Percentiles rank a stretch among this genome's conserved stretches.
These are phyloP conservation scores for Quercus parvula DNA, from an alignment of 306 rosid species.

Conservation along the genomic window DNA sequence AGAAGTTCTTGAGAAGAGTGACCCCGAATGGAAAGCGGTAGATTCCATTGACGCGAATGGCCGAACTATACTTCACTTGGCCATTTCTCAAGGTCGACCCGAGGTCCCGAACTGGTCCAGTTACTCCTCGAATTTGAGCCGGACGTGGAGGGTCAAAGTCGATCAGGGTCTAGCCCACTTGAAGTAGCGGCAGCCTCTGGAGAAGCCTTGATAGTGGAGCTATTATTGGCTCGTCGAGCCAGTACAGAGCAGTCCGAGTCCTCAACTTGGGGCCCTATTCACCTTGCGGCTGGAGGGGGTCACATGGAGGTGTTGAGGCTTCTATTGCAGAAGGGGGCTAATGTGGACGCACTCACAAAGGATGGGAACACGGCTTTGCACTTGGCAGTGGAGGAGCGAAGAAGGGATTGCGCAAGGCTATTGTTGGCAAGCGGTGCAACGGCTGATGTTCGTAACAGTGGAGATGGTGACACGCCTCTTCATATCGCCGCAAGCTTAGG, in stretches of 20 bases:
- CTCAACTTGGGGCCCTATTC: slow-evolving; percentile 54
- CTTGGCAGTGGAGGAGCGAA: slow-evolving; percentile 53
- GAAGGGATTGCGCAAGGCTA: slow-evolving; percentile 56
- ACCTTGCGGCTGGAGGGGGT: slow-evolving; percentile 52
- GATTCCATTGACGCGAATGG: slow-evolving; percentile 56
- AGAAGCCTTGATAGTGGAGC: slow-evolving; percentile 65
- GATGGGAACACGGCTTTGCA: slow-evolving; percentile 77
- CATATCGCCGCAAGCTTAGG: slow-evolving; percentile 64
- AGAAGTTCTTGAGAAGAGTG: slow-evolving; percentile 63
- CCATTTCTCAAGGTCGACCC: slow-evolving; percentile 46
- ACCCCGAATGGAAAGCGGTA: slow-evolving; percentile 52
- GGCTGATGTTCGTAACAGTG: slow-evolving; percentile 33
- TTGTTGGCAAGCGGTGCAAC: slow-evolving; percentile 57
- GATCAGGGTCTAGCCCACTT: slow-evolving; percentile 51
- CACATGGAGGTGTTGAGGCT: slow-evolving; percentile 71
- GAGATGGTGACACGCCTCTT: slow-evolving; percentile 62
- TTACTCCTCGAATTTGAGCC: slow-evolving; percentile 67
- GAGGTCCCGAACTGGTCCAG: slow-evolving; percentile 51
- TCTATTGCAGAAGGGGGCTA: slow-evolving; percentile 65
- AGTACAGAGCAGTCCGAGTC: slow-evolving; percentile 47
- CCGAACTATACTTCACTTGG: slow-evolving; percentile 54
- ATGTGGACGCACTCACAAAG: slow-evolving; percentile 43
- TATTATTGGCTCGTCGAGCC: slow-evolving; percentile 63
- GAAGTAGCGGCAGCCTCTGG: slow-evolving; percentile 58
- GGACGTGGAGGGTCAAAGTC: slow-evolving; percentile 43